phyloP scores from a whole-genome alignment of 148 eudicot species.

The Polygonum maritimum region DNA sequence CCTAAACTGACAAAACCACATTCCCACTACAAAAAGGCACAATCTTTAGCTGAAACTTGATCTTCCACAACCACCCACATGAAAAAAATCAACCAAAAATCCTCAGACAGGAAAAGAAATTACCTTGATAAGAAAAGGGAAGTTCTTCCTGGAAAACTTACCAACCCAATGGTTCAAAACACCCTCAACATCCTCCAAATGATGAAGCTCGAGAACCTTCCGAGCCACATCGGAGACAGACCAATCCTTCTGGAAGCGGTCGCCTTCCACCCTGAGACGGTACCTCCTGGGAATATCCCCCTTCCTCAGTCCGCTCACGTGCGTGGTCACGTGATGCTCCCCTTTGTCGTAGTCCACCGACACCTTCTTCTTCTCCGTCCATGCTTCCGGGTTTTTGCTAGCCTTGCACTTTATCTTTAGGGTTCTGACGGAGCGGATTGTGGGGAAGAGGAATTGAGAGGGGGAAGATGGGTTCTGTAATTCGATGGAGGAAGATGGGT shows the following conservation, averaged over 20 bases:
- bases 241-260: constrained; percentile 89
- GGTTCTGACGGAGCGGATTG: constrained; percentile 6
- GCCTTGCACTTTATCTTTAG: constrained; percentile 17
- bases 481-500: constrained; percentile 14
- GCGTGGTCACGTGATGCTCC: constrained; percentile 32
- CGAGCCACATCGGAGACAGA: constrained; percentile 51
- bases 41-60: background rate
- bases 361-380: constrained; percentile 50
- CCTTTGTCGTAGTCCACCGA: constrained; percentile 65
- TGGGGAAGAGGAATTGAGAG: constrained; percentile 1
- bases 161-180: constrained; percentile 86
- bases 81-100: background rate
- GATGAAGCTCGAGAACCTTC: constrained; percentile 30
- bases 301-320: constrained; percentile 57
- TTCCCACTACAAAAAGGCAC: background rate
- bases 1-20: background rate
- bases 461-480: background rate
- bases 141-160: constrained; percentile 74
- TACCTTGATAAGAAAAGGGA: constrained; percentile 64
- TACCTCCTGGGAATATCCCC: constrained; percentile 46
- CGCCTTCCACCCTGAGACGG: constrained; percentile 45
- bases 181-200: constrained; percentile 54
- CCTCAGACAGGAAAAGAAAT: background rate
- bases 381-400: constrained; percentile 28
- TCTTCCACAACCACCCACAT: background rate